Evolutionary conservation across 768 basidiomycete species (phyloP).

Genomic region (Russula brevipes): DNA sequence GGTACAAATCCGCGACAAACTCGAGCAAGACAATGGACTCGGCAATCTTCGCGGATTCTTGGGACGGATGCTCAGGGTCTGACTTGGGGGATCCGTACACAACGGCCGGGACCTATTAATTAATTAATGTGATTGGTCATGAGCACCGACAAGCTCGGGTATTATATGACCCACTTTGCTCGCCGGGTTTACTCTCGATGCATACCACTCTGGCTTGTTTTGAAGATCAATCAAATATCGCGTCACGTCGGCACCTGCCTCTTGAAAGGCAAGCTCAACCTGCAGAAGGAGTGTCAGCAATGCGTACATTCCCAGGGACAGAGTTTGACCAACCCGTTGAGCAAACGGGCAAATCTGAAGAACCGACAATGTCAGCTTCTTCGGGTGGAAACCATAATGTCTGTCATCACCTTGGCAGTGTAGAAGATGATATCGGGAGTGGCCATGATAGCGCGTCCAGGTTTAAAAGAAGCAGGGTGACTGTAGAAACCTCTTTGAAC

Average conservation of each 20-base stretch:
- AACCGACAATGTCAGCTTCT: neutral
- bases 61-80: constrained; percentile 47
- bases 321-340: constrained; percentile 39
- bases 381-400: neutral
- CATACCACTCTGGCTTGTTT: constrained; percentile 66
- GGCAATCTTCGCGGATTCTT: constrained; percentile 50
- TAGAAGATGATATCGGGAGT: constrained; percentile 38
- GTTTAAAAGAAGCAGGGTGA: too few relatives aligned
- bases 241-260: constrained; percentile 44
- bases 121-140: neutral
- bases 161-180: constrained; percentile 44
- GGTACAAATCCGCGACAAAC: constrained; percentile 54
- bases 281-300: constrained; percentile 27
- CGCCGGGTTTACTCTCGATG: constrained; percentile 53
- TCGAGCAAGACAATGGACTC: constrained; percentile 60
- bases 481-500: too few relatives aligned
- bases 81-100: constrained; percentile 55
- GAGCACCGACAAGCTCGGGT: too few relatives aligned
- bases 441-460: neutral
- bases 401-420: constrained; percentile 26
- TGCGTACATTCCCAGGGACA: neutral
- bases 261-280: constrained; percentile 54
- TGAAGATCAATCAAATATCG: constrained; percentile 51
- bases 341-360: constrained; percentile 49
- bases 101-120: constrained; percentile 48